These are phyloP conservation scores for Corylus americana DNA, from an alignment of 306 rosid genomes.

Conservation along the genomic window DNA sequence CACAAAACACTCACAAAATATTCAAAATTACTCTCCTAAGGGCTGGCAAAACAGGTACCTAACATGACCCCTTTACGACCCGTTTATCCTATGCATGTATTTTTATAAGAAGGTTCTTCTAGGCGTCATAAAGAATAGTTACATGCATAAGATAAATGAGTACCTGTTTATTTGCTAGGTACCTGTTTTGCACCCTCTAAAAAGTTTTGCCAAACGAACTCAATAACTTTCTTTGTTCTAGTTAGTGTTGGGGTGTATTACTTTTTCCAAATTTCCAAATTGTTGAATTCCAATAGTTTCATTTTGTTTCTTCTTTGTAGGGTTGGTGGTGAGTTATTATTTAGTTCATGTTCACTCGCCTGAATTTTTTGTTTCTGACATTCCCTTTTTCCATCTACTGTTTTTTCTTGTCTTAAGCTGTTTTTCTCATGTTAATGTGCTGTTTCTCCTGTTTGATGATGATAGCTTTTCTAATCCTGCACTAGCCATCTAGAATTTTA, in stretches of 20 bases:
- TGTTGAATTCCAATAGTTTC: slow-evolving; percentile 31
- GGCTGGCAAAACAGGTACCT: no score
- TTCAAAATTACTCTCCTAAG: no score
- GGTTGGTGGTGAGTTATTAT: neutral
- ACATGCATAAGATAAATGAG: no score
- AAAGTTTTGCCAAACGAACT: no score
- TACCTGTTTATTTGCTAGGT: no score
- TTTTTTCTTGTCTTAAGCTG: neutral
- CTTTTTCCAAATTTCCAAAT: slow-evolving; percentile 15
- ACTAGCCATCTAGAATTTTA: neutral
- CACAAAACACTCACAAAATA: no score
- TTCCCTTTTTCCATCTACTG: slow-evolving; percentile 13
- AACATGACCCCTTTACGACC: no score
- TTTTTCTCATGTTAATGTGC: neutral
- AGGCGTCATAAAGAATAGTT: no score
- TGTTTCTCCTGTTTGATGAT: neutral
- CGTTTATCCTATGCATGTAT: no score
- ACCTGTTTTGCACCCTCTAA: no score
- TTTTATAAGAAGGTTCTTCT: no score
- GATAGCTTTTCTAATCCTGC: neutral
- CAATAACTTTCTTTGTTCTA: slow-evolving; percentile 16
- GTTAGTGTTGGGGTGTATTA: slow-evolving; percentile 14
- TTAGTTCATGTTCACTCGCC: neutral
- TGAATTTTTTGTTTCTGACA: neutral
- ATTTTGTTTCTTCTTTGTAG: slow-evolving; percentile 18